Evolutionary conservation across 345 rosid species (phyloP), one percentile per base, ranked within the genome.

Genomic region (Laguncularia racemosa): DNA sequence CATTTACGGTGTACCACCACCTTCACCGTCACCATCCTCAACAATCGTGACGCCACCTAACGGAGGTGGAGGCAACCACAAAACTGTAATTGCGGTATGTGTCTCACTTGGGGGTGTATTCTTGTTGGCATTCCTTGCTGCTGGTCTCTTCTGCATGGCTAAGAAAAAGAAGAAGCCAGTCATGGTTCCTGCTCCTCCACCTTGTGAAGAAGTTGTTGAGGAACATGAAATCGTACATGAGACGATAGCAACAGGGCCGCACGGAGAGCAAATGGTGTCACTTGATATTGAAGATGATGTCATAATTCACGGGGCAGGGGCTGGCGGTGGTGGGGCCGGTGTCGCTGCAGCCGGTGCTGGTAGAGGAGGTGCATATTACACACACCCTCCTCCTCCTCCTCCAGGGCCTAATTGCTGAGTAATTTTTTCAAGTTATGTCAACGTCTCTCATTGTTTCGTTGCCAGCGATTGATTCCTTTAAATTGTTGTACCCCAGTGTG

Each of bases 81-180:
- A 71, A 1, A 61, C 61, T 12, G 23, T 67, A 13, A 58, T 72
- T 17, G 71, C 64, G 6, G 69, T 67, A 5, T 72, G 57, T 48
- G 72, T 63, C 18, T 72, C 76, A 47, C 47, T 72, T 8, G 76
- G 76, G 2, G 67, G 71, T 5, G 43, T 28, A 51, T 72, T 72
- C 65, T 40, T 67, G 51, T 61, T 72, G 7, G 72, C 76, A n/a
- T 72, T 72, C 59, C 72, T 72, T 5, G 61, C 61, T 0, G 65
- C 43, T 16, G 72, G 76, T 13, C 72, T 72, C 47, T 67, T 67
- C 67, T 72, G 72, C 55, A 46, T 72, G 50, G 76, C 60, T 53
- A 67, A 72, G 68, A 67, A 52, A 51, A 63, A 48, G 61, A 62
- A 62, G 62, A 72, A 52, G 61, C 45, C 46, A 0, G 59, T 57